Conservation (phyloP, 441 rosid genomes). For the Gossypium davidsonii region DNA sequence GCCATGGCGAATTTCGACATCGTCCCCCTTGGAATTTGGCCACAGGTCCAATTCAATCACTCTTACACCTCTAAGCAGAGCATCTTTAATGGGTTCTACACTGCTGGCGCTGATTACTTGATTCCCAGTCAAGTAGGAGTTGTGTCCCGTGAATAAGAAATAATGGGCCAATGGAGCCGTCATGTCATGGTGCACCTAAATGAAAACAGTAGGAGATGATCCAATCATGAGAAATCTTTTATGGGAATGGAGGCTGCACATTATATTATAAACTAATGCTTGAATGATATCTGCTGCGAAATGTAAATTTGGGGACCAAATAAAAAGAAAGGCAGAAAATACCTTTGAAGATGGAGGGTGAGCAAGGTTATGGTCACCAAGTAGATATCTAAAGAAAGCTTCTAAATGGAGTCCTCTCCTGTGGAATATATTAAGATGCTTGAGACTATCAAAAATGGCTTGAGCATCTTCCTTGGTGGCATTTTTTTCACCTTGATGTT, state of each 20-base stretch:
- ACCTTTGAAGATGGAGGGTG: slow-evolving; percentile 34
- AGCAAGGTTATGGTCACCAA: slow-evolving; percentile 53
- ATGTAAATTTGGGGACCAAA: background rate
- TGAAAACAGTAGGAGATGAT: background rate
- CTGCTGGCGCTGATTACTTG: slow-evolving; percentile 70
- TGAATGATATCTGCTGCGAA: background rate
- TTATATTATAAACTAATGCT: background rate
- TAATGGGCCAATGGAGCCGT: slow-evolving; percentile 66
- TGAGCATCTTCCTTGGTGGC: slow-evolving; percentile 46
- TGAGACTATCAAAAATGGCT: slow-evolving; percentile 47
- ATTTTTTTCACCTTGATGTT: slow-evolving; percentile 39
- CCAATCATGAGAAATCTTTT: background rate
- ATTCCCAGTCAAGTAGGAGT: slow-evolving; percentile 76
- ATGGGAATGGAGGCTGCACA: background rate
- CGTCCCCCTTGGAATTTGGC: slow-evolving; percentile 44
- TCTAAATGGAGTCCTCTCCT: slow-evolving; percentile 51
- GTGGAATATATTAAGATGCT: slow-evolving; percentile 55
- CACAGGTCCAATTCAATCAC: slow-evolving; percentile 81
- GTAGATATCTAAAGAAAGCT: slow-evolving; percentile 59
- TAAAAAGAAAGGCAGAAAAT: background rate
- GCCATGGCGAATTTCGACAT: slow-evolving; percentile 66
- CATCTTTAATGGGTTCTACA: slow-evolving; percentile 43
- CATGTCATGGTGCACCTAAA: slow-evolving; percentile 72
- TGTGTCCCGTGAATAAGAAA: slow-evolving; percentile 74
- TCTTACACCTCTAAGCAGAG: slow-evolving; percentile 55